These are phyloP conservation scores for Sugiyamaella japonica DNA, from an alignment of 1,139 yeast species.

Conservation along the genomic window DNA sequence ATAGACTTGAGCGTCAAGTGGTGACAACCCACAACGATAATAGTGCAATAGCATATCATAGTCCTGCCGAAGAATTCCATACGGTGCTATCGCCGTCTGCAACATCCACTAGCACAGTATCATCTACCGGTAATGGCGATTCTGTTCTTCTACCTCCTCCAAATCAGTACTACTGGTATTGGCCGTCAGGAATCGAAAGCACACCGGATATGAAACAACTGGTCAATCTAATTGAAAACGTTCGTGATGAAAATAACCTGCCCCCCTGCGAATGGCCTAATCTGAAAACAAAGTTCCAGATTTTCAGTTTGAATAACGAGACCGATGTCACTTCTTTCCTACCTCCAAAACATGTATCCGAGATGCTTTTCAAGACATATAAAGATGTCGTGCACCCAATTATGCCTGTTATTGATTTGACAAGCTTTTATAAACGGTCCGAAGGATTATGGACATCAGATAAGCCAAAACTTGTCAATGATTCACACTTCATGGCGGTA, in stretches of 20 bases:
- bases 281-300: slow-evolving; percentile 7
- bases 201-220: slow-evolving; percentile 14
- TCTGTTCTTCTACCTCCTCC: no score
- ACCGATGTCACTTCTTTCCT: slow-evolving; percentile 9
- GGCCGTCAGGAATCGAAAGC: slow-evolving; percentile 15
- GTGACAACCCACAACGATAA: not conserved
- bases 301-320: slow-evolving; percentile 1
- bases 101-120: not conserved
- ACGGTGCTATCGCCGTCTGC: slow-evolving; percentile 3
- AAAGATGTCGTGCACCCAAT: slow-evolving; percentile 16
- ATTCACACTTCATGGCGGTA: slow-evolving; percentile 15
- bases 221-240: slow-evolving; percentile 11
- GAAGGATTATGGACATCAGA: slow-evolving; percentile 13
- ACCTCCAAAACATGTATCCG: slow-evolving; percentile 18
- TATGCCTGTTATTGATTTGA: slow-evolving; percentile 14
- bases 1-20: slow-evolving; percentile 16
- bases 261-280: slow-evolving; percentile 21
- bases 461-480: not conserved
- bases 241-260: slow-evolving; percentile 15
- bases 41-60: slow-evolving; percentile 1
- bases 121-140: not conserved
- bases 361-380: slow-evolving; percentile 15
- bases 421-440: not conserved
- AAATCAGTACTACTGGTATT: slow-evolving; percentile 6
- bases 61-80: slow-evolving; percentile 3